Evolutionary conservation across 2,329 filamentous ascomycete species (phyloP).

Genomic region (Hypoxylon sp.): DNA sequence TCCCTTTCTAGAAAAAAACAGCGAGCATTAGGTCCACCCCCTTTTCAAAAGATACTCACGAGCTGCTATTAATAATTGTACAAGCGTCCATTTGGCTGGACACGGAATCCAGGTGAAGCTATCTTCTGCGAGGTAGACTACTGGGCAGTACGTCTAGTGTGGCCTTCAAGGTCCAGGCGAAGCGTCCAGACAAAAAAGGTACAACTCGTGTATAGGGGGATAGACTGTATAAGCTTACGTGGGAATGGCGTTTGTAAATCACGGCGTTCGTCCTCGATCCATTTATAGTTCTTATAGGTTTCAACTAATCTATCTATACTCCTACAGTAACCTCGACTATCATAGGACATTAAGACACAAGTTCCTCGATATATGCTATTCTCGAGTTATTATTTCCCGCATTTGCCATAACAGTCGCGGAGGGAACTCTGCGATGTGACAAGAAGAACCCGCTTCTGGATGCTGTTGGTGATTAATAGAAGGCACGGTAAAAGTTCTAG

Average conservation of each 20-base stretch:
- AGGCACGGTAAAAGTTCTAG: constrained; percentile 25
- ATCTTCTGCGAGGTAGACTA: background rate
- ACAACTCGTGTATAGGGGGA: background rate
- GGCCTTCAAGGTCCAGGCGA: background rate
- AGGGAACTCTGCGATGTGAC: constrained; percentile 16
- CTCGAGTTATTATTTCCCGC: constrained; percentile 19
- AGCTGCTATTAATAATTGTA: constrained; percentile 14
- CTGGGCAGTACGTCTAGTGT: background rate
- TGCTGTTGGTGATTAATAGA: constrained; percentile 25
- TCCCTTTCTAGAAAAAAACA: constrained; percentile 29
- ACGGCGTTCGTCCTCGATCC: background rate
- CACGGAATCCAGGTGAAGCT: constrained; percentile 2
- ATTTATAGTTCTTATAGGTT: background rate
- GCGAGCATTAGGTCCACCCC: constrained; percentile 20
- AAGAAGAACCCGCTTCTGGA: constrained; percentile 24
- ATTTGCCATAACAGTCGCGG: background rate
- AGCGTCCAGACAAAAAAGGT: background rate
- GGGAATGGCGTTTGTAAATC: background rate
- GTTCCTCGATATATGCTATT: constrained; percentile 20
- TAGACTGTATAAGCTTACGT: background rate
- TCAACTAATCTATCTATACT: background rate
- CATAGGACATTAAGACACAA: constrained; percentile 11
- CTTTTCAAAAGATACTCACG: constrained; percentile 27
- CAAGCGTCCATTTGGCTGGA: background rate
- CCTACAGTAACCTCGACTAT: background rate